Conservation (phyloP, 1,284 basidiomycete genomes). For the Rhodotorula sp. region DNA sequence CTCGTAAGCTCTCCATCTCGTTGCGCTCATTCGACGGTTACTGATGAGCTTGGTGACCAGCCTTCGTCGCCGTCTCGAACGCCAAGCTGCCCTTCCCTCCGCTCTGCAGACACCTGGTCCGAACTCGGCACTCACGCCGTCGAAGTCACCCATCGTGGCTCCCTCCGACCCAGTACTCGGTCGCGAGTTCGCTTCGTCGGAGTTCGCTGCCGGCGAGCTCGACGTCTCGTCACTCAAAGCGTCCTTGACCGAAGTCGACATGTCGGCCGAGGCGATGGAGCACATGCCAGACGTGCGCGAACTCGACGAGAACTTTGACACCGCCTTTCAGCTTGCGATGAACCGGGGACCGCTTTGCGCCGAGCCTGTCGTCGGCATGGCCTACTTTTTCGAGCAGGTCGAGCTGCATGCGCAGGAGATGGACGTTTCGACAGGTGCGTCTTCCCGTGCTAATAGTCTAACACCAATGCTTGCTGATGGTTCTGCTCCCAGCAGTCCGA, state of each 20-base stretch:
- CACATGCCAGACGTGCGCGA: conserved; percentile 52
- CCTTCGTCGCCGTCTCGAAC: conserved; percentile 37
- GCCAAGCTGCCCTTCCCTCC: conserved; percentile 32
- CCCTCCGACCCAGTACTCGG: conserved; percentile 21
- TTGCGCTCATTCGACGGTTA: neutral
- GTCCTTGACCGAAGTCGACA: conserved; percentile 18
- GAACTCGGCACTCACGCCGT: conserved; percentile 16
- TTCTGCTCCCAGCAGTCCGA: conserved; percentile 51
- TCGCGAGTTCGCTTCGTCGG: conserved; percentile 32
- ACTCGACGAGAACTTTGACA: conserved; percentile 80
- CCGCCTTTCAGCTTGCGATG: conserved; percentile 91
- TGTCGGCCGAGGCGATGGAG: conserved; percentile 1
- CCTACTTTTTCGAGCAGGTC: conserved; percentile 80
- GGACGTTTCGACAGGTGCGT: conserved; percentile 20
- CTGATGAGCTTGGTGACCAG: neutral
- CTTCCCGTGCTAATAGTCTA: neutral
- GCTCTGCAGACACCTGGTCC: conserved; percentile 31
- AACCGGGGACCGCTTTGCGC: conserved; percentile 92
- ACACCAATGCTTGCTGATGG: neutral
- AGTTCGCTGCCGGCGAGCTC: conserved; percentile 29
- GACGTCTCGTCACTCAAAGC: conserved; percentile 24
- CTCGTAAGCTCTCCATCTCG: conserved; percentile 42
- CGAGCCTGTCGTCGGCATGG: conserved; percentile 91
- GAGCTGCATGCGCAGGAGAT: conserved; percentile 57
- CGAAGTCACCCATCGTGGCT: conserved; percentile 8